Conservation (phyloP, 2,329 filamentous ascomycete genomes). For the Chaetothyriales sp. region DNA sequence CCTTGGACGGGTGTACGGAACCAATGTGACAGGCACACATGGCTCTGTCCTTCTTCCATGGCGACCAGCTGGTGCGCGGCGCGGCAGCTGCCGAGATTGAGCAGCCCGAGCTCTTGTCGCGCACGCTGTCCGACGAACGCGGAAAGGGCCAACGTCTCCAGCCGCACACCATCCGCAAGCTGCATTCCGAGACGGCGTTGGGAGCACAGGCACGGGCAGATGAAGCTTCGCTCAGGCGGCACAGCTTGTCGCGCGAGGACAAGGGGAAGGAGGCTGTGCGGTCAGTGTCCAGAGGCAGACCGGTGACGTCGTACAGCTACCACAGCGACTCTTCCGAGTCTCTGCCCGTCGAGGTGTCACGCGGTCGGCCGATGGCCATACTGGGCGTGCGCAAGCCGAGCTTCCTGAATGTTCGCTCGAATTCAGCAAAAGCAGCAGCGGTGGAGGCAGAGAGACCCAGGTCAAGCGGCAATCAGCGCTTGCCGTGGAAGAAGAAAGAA, state of each 20-base stretch:
- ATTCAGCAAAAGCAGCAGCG: not conserved
- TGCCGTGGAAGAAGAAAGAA: not conserved
- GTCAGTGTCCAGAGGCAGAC: not conserved
- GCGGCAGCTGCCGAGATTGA: not conserved
- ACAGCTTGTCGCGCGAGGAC: not conserved
- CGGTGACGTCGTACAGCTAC: not conserved
- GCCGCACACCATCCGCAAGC: not conserved
- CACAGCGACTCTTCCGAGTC: not conserved
- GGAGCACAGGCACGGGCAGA: not conserved
- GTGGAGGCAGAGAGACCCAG: not conserved
- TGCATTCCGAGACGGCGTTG: not conserved
- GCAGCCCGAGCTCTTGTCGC: not conserved
- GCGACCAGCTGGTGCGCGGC: not conserved
- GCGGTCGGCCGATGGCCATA: not conserved
- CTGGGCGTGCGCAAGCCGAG: not conserved
- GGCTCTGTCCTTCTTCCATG: slow-evolving; percentile 1
- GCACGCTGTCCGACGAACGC: not conserved
- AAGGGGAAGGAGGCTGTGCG: not conserved
- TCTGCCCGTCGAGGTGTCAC: not conserved
- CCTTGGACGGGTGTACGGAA: not conserved
- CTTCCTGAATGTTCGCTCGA: not conserved
- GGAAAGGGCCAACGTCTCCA: not conserved
- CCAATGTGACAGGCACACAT: not conserved
- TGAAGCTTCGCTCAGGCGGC: not conserved
- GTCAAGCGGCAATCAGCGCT: not conserved